phyloP scores from a whole-genome alignment of 2,329 filamentous ascomycete species.

The Botrytis galanthina region DNA sequence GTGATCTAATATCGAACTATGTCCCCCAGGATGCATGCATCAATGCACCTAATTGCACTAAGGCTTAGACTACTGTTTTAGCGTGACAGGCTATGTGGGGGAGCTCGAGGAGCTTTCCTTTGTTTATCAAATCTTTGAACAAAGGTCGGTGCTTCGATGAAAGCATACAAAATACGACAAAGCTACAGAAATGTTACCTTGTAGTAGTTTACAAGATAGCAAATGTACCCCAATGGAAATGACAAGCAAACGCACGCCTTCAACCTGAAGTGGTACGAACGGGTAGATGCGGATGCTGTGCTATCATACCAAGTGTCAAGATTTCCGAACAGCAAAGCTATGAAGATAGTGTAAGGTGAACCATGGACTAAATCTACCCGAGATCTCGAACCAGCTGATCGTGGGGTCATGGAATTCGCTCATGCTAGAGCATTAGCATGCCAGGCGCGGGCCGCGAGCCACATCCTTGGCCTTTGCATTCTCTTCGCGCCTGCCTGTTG shows the following conservation, averaged over 20 bases:
- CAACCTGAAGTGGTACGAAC: background rate
- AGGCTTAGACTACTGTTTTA: background rate
- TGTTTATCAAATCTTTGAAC: conserved; percentile 9
- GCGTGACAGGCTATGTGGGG: conserved; percentile 9
- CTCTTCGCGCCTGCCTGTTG: conserved; percentile 16
- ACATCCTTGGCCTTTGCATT: conserved; percentile 8
- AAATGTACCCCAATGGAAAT: conserved; percentile 9
- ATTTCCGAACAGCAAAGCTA: conserved; percentile 5
- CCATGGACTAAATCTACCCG: conserved; percentile 13
- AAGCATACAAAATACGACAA: background rate
- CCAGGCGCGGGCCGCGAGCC: conserved; percentile 2
- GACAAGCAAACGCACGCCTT: conserved; percentile 2
- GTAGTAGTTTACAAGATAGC: conserved; percentile 7
- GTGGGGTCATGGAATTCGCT: conserved; percentile 10
- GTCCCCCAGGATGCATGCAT: background rate
- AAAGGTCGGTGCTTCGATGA: background rate
- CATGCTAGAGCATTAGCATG: conserved; percentile 7
- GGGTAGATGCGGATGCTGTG: conserved; percentile 17
- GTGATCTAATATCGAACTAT: background rate
- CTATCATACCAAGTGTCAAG: conserved; percentile 11
- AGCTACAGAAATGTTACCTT: background rate
- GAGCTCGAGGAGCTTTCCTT: background rate
- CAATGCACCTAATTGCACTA: background rate
- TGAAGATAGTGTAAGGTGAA: background rate
- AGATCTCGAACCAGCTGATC: conserved; percentile 22